Evolutionary conservation across 345 rosid genomes (phyloP).

Genomic region (Sonneratia alba): DNA sequence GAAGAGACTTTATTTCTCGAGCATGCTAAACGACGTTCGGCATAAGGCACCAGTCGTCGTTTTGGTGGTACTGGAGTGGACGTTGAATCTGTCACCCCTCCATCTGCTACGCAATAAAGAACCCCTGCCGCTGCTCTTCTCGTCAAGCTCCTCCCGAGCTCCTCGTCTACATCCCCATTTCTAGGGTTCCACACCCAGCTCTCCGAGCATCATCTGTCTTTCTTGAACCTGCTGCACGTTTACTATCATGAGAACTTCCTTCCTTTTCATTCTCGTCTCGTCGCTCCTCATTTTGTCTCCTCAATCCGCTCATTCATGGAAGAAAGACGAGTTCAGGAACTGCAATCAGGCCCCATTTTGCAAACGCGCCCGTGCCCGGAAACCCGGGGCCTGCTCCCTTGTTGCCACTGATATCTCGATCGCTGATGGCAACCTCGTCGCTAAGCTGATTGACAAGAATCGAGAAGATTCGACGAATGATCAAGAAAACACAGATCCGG

Average conservation of each 20-base stretch:
- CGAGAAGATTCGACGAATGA: background rate
- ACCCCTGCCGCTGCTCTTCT: too few relatives aligned
- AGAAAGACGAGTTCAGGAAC: conserved; percentile 86
- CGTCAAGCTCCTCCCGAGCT: background rate
- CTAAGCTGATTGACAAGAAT: conserved; percentile 34
- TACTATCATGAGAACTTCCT: conserved; percentile 21
- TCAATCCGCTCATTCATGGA: conserved; percentile 51
- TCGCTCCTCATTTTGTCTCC: conserved; percentile 34
- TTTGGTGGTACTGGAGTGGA: too few relatives aligned
- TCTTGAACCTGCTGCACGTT: background rate
- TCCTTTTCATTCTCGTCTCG: conserved; percentile 19
- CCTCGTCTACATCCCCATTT: background rate
- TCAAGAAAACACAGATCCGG: conserved; percentile 26
- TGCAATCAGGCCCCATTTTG: conserved; percentile 96
- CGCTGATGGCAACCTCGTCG: conserved; percentile 70
- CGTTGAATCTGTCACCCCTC: too few relatives aligned
- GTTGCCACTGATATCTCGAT: conserved; percentile 44
- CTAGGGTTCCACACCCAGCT: background rate
- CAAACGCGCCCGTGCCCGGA: conserved; percentile 76
- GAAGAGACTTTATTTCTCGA: too few relatives aligned
- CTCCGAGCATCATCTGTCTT: background rate
- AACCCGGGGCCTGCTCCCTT: conserved; percentile 52
- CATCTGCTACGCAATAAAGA: too few relatives aligned
- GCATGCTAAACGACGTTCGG: too few relatives aligned
- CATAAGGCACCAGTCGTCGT: too few relatives aligned